phyloP scores from a whole-genome alignment of 2,329 filamentous ascomycete species.

The Penicillium sp. region DNA sequence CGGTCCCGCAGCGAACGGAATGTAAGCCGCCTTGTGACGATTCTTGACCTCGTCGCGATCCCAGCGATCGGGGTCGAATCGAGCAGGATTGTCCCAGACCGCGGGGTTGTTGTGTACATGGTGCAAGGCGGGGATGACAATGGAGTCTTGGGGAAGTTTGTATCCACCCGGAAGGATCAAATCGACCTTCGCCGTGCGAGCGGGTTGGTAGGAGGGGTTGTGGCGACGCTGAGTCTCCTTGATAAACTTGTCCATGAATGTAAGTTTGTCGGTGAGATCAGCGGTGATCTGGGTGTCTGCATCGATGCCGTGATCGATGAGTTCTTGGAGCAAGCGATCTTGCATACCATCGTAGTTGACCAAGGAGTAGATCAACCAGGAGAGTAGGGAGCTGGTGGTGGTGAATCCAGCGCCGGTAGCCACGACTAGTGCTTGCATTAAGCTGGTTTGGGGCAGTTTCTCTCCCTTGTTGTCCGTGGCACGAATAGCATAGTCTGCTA shows the following conservation, averaged over 20 bases:
- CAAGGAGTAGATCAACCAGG: conserved; percentile 59
- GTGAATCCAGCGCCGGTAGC: conserved; percentile 62
- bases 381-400: conserved; percentile 59
- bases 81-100: conserved; percentile 59
- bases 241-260: conserved; percentile 49
- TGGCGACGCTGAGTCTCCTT: conserved; percentile 63
- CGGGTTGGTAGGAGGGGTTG: conserved; percentile 64
- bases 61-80: conserved; percentile 64
- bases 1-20: conserved; percentile 60
- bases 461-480: conserved; percentile 47
- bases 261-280: conserved; percentile 50
- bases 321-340: conserved; percentile 58
- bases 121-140: conserved; percentile 55
- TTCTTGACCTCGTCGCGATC: conserved; percentile 53
- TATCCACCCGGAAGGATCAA: conserved; percentile 62
- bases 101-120: conserved; percentile 53
- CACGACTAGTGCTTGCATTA: conserved; percentile 49
- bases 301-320: conserved; percentile 52
- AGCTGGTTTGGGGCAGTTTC: conserved; percentile 18
- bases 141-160: conserved; percentile 52
- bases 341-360: conserved; percentile 58
- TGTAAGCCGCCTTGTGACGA: conserved; percentile 53
- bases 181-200: conserved; percentile 57
- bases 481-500: conserved; percentile 52
- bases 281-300: conserved; percentile 48